Conservation (phyloP, 176 grass and related monocot genomes). For the Oryza coarctata region DNA sequence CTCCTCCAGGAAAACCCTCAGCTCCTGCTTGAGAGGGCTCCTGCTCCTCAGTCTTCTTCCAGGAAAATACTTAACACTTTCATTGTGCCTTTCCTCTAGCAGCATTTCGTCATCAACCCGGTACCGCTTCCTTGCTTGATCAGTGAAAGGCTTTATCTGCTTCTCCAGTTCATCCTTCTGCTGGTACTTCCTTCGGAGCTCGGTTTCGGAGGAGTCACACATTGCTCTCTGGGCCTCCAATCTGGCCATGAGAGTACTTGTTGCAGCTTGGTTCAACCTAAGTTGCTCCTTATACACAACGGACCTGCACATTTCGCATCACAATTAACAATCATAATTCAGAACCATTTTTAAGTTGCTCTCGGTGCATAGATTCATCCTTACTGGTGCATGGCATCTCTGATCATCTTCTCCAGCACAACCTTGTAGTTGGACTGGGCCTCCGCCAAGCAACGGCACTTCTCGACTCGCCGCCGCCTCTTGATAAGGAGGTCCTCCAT, state of each 20-base stretch:
- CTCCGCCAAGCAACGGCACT: slow-evolving; percentile 71
- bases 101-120: slow-evolving; percentile 53
- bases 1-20: slow-evolving; percentile 83
- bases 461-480: slow-evolving; percentile 64
- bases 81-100: slow-evolving; percentile 46
- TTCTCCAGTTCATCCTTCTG: slow-evolving; percentile 79
- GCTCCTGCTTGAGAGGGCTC: slow-evolving; percentile 63
- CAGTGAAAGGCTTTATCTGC: slow-evolving; percentile 57
- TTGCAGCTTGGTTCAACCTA: slow-evolving; percentile 84
- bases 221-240: slow-evolving; percentile 83
- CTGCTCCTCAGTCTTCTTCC: slow-evolving; percentile 41
- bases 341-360: not conserved
- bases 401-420: slow-evolving; percentile 97
- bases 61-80: slow-evolving; percentile 43
- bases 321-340: slow-evolving; percentile 5
- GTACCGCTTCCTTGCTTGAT: slow-evolving; percentile 79
- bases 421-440: slow-evolving; percentile 88
- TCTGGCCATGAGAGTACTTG: slow-evolving; percentile 80
- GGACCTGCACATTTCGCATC: slow-evolving; percentile 55
- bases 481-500: slow-evolving; percentile 75
- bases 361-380: not conserved
- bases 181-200: slow-evolving; percentile 78
- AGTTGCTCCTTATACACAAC: slow-evolving; percentile 97
- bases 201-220: slow-evolving; percentile 82
- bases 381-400: slow-evolving; percentile 99